Evolutionary conservation across 768 basidiomycete species (phyloP).

Genomic region (Kwoniella pini): DNA sequence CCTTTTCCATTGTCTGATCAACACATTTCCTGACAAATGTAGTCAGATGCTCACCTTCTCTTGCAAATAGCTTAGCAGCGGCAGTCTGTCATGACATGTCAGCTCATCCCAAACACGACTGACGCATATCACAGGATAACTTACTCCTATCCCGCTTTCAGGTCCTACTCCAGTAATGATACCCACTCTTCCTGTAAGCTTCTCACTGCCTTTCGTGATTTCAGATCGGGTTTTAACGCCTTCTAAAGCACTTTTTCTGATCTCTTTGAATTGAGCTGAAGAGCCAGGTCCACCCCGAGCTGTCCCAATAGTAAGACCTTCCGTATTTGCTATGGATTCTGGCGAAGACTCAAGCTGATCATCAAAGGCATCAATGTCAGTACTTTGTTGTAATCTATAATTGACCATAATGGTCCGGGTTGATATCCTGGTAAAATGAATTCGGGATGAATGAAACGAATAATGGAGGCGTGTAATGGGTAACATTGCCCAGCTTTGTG

Average conservation of each 20-base stretch:
- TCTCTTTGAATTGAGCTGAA: conserved; percentile 9
- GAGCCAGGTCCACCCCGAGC: not conserved
- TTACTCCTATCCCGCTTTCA: conserved; percentile 83
- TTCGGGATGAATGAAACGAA: not conserved
- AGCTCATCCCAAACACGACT: too few species aligned
- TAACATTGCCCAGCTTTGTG: too few species aligned
- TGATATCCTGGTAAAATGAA: not conserved
- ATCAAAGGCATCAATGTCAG: conserved; percentile 18
- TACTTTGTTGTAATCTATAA: conserved; percentile 23
- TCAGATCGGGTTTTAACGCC: conserved; percentile 17
- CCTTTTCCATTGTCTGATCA: conserved; percentile 58
- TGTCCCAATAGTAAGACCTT: conserved; percentile 1
- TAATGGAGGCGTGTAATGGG: too few species aligned
- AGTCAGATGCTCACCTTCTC: conserved; percentile 11
- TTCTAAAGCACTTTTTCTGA: conserved; percentile 20
- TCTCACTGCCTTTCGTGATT: conserved; percentile 39
- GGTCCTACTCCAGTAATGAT: conserved; percentile 87
- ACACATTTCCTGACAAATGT: not conserved
- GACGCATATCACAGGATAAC: too few species aligned
- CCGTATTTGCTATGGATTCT: too few species aligned
- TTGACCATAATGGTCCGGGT: not conserved
- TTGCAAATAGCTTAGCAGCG: conserved; percentile 32
- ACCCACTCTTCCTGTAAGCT: conserved; percentile 76
- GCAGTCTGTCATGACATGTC: too few species aligned
- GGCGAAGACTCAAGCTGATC: not conserved